Evolutionary conservation across 78 protist genomes (phyloP).

Genomic region (Tieghemostelium lacteum): DNA sequence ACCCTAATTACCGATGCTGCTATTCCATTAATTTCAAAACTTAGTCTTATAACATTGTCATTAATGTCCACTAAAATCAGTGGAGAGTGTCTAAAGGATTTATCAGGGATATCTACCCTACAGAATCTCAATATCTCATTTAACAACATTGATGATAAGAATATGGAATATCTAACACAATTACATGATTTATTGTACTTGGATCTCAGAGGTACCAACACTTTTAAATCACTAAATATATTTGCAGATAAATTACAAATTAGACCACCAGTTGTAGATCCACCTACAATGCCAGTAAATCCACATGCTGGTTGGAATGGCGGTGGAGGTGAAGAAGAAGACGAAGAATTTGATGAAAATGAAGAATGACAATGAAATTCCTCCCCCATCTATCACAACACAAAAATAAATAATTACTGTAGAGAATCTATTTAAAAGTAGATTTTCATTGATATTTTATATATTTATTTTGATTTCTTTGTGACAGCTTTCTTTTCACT

Average conservation of each 20-base stretch:
- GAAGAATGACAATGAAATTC: too few relatives aligned
- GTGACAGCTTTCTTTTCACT: too few relatives aligned
- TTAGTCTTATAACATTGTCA: conserved; percentile 10
- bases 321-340: too few relatives aligned
- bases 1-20: conserved; percentile 21
- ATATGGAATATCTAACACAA: not conserved
- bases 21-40: not conserved
- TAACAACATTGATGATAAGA: conserved; percentile 17
- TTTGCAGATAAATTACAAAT: not conserved
- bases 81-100: not conserved
- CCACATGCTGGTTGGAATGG: too few relatives aligned
- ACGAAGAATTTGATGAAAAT: too few relatives aligned
- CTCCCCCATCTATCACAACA: too few relatives aligned
- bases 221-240: not conserved
- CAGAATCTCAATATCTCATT: conserved; percentile 12
- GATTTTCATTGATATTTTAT: too few relatives aligned
- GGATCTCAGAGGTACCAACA: conserved; percentile 47
- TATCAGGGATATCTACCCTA: conserved; percentile 13
- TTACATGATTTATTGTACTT: not conserved
- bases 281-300: too few relatives aligned
- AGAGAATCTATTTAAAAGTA: too few relatives aligned
- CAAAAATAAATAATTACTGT: too few relatives aligned
- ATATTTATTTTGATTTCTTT: too few relatives aligned
- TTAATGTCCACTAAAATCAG: conserved; percentile 23
- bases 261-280: not conserved